A percentile compares a stretch with the other conserved stretches of the same genome.
Conservation (phyloP, 106 monocot species). For the Dioscorea zingiberensis region DNA sequence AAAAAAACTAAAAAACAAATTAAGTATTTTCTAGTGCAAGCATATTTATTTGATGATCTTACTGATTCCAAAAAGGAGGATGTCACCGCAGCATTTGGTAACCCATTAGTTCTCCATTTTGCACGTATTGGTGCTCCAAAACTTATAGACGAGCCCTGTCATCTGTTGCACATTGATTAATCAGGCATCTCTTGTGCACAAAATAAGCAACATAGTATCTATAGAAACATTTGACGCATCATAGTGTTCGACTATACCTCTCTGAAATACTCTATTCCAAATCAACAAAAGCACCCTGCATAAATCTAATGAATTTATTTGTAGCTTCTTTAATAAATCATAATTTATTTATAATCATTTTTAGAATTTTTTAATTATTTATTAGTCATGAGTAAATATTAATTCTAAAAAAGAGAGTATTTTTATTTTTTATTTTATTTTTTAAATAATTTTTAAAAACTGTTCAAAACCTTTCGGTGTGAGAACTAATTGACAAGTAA, state of each 20-base stretch:
- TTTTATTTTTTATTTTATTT: too few relatives aligned
- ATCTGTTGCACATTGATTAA: conserved; percentile 35
- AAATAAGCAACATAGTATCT: not conserved
- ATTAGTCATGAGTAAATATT: too few relatives aligned
- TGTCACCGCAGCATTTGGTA: conserved; percentile 74
- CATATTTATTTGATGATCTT: conserved; percentile 14
- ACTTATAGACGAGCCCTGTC: conserved; percentile 97
- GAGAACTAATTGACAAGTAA: too few relatives aligned
- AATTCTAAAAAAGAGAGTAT: too few relatives aligned
- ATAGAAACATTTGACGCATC: conserved; percentile 2
- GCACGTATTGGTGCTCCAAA: conserved; percentile 99
- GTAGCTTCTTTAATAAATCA: too few relatives aligned
- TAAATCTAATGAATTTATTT: too few relatives aligned
- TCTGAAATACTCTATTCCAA: conserved; percentile 98
- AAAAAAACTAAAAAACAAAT: too few relatives aligned
- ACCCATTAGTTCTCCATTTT: conserved; percentile 79
- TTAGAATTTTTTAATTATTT: too few relatives aligned
- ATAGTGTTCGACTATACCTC: conserved; percentile 44
- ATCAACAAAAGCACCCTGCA: conserved; percentile 99
- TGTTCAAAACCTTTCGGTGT: too few relatives aligned
- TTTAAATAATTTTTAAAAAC: too few relatives aligned
- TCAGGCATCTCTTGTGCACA: conserved; percentile 9
- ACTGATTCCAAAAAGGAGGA: conserved; percentile 93
- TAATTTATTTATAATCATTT: too few relatives aligned
- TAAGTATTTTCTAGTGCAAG: not conserved